These are phyloP conservation scores for Rosa persica DNA, from an alignment of 306 rosid genomes.

Conservation along the genomic window DNA sequence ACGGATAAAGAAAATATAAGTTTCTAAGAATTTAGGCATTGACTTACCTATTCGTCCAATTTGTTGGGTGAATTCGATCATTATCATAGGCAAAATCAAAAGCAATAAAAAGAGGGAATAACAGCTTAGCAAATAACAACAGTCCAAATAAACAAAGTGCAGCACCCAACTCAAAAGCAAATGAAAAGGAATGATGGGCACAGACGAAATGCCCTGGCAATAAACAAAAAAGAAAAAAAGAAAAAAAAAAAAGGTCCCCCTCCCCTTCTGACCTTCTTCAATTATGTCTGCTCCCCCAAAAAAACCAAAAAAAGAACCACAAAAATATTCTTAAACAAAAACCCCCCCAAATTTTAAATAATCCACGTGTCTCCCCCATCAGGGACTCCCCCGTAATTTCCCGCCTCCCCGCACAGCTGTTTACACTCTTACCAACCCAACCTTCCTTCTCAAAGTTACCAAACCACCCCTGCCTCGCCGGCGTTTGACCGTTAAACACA, in stretches of 20 bases:
- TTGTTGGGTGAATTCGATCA: not conserved
- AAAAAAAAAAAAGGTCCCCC: too few relatives aligned
- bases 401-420: slow-evolving; percentile 23
- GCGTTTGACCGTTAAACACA: slow-evolving; percentile 34
- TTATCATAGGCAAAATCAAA: not conserved
- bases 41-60: not conserved
- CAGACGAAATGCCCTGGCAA: slow-evolving; percentile 34
- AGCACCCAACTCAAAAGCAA: not conserved
- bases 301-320: not conserved
- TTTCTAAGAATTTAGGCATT: not conserved
- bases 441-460: not conserved
- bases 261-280: slow-evolving; percentile 11
- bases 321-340: not conserved
- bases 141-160: not conserved
- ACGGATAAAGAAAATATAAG: too few relatives aligned
- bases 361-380: slow-evolving; percentile 12
- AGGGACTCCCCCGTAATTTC: slow-evolving; percentile 20
- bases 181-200: not conserved
- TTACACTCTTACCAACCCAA: slow-evolving; percentile 32
- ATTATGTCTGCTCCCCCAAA: not conserved
- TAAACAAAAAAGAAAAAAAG: not conserved
- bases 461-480: slow-evolving; percentile 24
- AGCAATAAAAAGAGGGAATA: not conserved
- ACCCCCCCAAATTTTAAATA: not conserved
- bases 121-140: not conserved